Evolutionary conservation across 495 filamentous ascomycete species (phyloP).

Genomic region (Talaromyces stipitatus): DNA sequence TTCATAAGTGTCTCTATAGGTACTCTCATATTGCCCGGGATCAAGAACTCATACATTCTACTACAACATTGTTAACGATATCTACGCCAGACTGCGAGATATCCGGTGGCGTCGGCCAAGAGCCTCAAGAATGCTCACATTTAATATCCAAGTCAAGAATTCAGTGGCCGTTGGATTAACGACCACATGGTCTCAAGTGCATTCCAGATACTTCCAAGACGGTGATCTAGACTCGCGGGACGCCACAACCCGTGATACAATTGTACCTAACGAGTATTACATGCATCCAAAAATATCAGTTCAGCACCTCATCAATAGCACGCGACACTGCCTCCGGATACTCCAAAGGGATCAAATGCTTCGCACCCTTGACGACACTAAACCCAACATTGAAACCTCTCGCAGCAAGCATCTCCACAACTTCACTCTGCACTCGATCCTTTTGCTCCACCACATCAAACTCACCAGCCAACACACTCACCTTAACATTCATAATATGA

Average conservation of each 20-base stretch:
- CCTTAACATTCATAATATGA: constrained; percentile 2
- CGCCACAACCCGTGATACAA: no score
- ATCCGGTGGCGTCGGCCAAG: not conserved
- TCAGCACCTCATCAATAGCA: not conserved
- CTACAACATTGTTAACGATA: no score
- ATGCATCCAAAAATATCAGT: no score
- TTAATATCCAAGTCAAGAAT: not conserved
- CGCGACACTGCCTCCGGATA: not conserved
- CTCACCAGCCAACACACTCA: constrained; percentile 21
- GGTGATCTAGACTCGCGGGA: no score
- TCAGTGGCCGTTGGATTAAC: no score
- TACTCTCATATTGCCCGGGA: not conserved
- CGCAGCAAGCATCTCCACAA: constrained; percentile 11
- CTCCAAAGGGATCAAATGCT: constrained; percentile 6
- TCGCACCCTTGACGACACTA: not conserved
- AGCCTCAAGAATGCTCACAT: not conserved
- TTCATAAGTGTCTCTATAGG: not conserved
- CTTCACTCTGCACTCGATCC: constrained; percentile 23
- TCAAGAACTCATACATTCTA: no score
- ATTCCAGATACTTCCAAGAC: no score
- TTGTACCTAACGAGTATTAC: no score
- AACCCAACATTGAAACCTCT: not conserved
- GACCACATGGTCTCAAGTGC: not conserved
- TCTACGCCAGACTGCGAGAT: no score
- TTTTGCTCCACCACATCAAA: constrained; percentile 27